phyloP scores from a whole-genome alignment of 2,329 filamentous ascomycete species.

The Penicillium glabrum region DNA sequence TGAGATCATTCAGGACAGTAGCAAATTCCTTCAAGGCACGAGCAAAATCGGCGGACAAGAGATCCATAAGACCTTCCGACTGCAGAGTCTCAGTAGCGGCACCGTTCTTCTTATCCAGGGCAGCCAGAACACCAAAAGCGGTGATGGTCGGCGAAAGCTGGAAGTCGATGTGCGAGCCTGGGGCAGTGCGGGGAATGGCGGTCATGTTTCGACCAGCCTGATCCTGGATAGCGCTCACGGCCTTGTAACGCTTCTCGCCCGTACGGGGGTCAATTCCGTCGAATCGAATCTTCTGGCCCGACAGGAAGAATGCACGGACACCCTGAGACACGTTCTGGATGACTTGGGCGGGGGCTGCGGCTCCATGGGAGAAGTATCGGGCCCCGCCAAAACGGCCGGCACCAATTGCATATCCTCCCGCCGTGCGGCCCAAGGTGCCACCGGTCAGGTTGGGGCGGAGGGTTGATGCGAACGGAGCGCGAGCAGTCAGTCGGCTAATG shows the following conservation, averaged over 20 bases:
- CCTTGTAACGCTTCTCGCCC: slow-evolving; percentile 77
- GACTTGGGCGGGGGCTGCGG: slow-evolving; percentile 82
- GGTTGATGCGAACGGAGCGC: slow-evolving; percentile 82
- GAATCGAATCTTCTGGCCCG: slow-evolving; percentile 83
- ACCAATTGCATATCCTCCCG: slow-evolving; percentile 81
- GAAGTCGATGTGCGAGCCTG: slow-evolving; percentile 88
- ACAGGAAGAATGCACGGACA: slow-evolving; percentile 88
- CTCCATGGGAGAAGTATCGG: slow-evolving; percentile 86
- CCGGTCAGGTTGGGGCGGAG: slow-evolving; percentile 91
- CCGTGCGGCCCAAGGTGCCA: slow-evolving; percentile 77
- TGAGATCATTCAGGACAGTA: slow-evolving; percentile 76
- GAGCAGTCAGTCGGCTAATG: slow-evolving; percentile 65
- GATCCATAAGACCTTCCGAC: slow-evolving; percentile 78
- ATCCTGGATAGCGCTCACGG: slow-evolving; percentile 73
- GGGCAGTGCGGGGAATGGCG: slow-evolving; percentile 50
- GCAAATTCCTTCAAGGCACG: slow-evolving; percentile 82
- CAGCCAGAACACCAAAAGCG: slow-evolving; percentile 69
- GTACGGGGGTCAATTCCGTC: slow-evolving; percentile 68
- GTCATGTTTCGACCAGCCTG: slow-evolving; percentile 69
- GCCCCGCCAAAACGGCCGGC: slow-evolving; percentile 68
- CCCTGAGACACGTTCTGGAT: slow-evolving; percentile 94
- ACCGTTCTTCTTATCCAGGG: slow-evolving; percentile 32
- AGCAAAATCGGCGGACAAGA: slow-evolving; percentile 84
- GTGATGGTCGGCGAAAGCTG: slow-evolving; percentile 85
- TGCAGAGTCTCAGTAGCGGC: slow-evolving; percentile 63